These are phyloP conservation scores for Brettanomyces sp. DNA, from an alignment of 805 yeast genomes.

Conservation along the genomic window DNA sequence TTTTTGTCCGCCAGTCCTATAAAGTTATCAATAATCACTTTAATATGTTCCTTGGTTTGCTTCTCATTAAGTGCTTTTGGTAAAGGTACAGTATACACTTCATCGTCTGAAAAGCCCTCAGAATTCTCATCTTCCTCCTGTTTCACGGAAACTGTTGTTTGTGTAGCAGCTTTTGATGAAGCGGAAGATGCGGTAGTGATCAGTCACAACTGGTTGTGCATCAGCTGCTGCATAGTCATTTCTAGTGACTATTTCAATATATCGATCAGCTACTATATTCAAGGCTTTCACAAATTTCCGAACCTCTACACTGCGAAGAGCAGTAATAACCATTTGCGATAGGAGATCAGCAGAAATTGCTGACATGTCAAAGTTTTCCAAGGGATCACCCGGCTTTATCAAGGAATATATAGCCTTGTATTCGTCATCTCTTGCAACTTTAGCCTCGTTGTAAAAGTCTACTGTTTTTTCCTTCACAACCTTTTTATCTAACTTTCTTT, in stretches of 20 bases:
- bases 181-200: background rate
- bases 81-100: constrained; percentile 37
- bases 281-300: constrained; percentile 54
- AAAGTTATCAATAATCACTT: constrained; percentile 49
- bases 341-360: constrained; percentile 57
- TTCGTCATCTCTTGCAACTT: constrained; percentile 29
- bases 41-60: constrained; percentile 50
- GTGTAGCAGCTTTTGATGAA: background rate
- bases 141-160: background rate
- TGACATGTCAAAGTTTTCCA: constrained; percentile 60
- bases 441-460: constrained; percentile 22
- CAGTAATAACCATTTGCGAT: constrained; percentile 54
- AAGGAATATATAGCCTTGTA: constrained; percentile 63
- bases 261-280: constrained; percentile 61
- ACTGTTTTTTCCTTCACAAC: constrained; percentile 12
- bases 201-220: background rate
- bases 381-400: constrained; percentile 49
- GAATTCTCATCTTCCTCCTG: constrained; percentile 25
- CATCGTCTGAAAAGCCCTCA: background rate
- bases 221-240: constrained; percentile 1
- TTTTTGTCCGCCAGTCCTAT: constrained; percentile 35
- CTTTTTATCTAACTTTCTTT: constrained; percentile 12
- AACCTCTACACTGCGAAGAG: constrained; percentile 47
- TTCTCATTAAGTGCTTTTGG: constrained; percentile 45
- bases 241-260: constrained; percentile 34